Evolutionary conservation across 176 grass and related monocot genomes (phyloP).

Genomic region (Chrysopogon serrulatus): DNA sequence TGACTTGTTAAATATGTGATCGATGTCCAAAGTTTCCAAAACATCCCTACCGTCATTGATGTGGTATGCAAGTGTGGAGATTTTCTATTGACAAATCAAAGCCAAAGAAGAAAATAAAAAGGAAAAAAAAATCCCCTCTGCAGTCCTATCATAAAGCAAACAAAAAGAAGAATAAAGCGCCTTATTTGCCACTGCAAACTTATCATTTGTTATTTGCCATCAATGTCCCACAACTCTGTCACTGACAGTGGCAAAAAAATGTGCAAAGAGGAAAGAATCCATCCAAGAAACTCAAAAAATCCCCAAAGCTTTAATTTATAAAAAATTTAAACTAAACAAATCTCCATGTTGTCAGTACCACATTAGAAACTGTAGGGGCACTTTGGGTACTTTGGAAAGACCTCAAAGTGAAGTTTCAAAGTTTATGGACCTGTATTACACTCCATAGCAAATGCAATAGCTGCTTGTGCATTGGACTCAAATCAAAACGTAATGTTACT

Average conservation of each 20-base stretch:
- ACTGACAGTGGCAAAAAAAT: not conserved
- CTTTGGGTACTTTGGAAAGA: not conserved
- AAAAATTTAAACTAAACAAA: not conserved
- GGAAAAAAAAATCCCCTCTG: too few species aligned
- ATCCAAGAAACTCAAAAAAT: not conserved
- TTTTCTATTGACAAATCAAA: not conserved
- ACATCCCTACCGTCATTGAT: not conserved
- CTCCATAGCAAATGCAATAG: too few species aligned
- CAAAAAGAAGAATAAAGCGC: not conserved
- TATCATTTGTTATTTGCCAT: not conserved
- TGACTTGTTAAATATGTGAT: not conserved
- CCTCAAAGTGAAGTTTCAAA: not conserved
- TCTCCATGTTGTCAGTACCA: too few species aligned
- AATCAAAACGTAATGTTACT: too few species aligned
- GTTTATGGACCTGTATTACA: not conserved
- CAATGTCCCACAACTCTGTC: not conserved
- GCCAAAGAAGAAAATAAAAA: not conserved
- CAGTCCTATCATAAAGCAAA: not conserved
- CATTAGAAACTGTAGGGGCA: too few species aligned
- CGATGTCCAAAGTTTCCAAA: not conserved
- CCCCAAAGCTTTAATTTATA: not conserved
- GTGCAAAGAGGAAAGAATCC: not conserved
- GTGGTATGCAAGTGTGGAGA: not conserved
- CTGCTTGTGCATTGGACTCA: not conserved
- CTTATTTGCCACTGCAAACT: not conserved